phyloP scores from a whole-genome alignment of 2,329 filamentous ascomycete genomes.

The Cercospora beticola region DNA sequence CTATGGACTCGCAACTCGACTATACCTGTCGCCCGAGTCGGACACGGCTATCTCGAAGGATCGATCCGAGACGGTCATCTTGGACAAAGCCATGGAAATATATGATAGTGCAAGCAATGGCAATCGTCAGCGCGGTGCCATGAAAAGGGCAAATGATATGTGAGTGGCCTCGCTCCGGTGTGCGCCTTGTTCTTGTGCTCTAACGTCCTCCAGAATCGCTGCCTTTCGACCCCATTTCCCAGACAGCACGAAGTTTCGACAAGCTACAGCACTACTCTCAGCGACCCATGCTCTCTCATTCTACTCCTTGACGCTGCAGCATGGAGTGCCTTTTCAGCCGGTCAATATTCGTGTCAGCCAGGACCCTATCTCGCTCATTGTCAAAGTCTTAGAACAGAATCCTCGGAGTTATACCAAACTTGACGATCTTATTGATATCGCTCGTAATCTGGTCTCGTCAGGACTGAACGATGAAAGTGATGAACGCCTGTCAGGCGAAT shows the following conservation, averaged over 20 bases:
- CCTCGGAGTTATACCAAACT: conserved; percentile 70
- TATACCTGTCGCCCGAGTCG: conserved; percentile 59
- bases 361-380: conserved; percentile 72
- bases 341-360: conserved; percentile 73
- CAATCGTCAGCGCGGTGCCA: conserved; percentile 70
- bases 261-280: conserved; percentile 63
- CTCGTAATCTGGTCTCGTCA: conserved; percentile 63
- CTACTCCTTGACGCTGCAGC: conserved; percentile 75
- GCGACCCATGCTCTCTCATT: conserved; percentile 74
- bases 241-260: conserved; percentile 53
- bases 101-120: conserved; percentile 84
- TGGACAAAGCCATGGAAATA: conserved; percentile 64
- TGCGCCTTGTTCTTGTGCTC: conserved; percentile 12
- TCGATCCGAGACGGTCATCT: conserved; percentile 58
- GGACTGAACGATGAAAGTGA: conserved; percentile 33
- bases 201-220: conserved; percentile 53
- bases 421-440: conserved; percentile 70
- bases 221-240: conserved; percentile 62
- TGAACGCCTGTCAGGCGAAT: conserved; percentile 34
- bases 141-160: conserved; percentile 77
- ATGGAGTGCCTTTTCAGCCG: conserved; percentile 76
- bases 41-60: conserved; percentile 48
- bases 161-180: conserved; percentile 43
- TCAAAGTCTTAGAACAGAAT: conserved; percentile 74
- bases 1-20: conserved; percentile 58